Conservation (phyloP, 176 grass and related monocot genomes). For the Carex pumila region DNA sequence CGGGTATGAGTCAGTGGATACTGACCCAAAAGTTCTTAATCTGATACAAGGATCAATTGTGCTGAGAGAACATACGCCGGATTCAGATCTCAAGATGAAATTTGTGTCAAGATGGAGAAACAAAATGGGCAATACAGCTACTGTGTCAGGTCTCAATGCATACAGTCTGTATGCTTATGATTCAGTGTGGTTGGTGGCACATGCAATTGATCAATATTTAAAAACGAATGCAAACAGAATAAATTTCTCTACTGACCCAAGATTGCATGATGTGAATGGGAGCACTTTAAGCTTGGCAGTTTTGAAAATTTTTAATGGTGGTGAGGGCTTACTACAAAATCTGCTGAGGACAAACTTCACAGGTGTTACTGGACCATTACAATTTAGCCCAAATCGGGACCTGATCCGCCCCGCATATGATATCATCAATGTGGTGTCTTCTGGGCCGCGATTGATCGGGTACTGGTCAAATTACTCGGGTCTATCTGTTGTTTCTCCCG, state of each 20-base stretch:
- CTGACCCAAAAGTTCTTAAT: slow-evolving; percentile 24
- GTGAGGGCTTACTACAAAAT: slow-evolving; percentile 51
- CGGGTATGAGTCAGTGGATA: background rate
- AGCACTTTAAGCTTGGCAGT: slow-evolving; percentile 49
- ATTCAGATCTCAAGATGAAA: slow-evolving; percentile 48
- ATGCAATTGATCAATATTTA: slow-evolving; percentile 54
- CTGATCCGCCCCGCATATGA: slow-evolving; percentile 62
- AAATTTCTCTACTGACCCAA: slow-evolving; percentile 56
- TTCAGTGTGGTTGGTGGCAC: slow-evolving; percentile 63
- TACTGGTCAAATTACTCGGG: slow-evolving; percentile 78
- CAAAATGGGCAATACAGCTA: slow-evolving; percentile 26
- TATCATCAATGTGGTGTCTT: slow-evolving; percentile 47
- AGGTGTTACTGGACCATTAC: slow-evolving; percentile 49
- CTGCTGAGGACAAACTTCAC: slow-evolving; percentile 67
- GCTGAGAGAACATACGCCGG: slow-evolving; percentile 52
- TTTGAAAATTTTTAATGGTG: slow-evolving; percentile 54
- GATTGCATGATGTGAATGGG: slow-evolving; percentile 38
- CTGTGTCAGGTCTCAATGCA: slow-evolving; percentile 39
- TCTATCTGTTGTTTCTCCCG: slow-evolving; percentile 52
- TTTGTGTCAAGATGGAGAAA: slow-evolving; percentile 62
- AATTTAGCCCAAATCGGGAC: slow-evolving; percentile 49
- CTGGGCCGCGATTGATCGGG: slow-evolving; percentile 44
- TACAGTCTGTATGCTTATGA: slow-evolving; percentile 87
- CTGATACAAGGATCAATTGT: slow-evolving; percentile 64
- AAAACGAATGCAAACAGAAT: slow-evolving; percentile 29